phyloP scores from a whole-genome alignment of 768 basidiomycete species.

The Brasilioporus rufonigricans region DNA sequence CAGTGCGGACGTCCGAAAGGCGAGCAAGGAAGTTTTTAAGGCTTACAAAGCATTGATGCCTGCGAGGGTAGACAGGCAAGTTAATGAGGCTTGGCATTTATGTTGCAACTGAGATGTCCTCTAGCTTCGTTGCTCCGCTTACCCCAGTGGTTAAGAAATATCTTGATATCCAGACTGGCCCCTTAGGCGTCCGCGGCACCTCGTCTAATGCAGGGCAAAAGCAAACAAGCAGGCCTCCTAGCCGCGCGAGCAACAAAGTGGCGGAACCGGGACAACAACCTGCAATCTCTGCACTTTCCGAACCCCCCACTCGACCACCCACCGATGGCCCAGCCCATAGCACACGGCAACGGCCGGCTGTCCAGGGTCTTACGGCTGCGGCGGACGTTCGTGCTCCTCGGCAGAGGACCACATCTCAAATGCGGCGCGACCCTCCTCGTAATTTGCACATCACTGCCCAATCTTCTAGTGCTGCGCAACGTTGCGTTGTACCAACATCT shows the following conservation, averaged over 20 bases:
- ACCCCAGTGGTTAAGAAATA: slow-evolving; percentile 78
- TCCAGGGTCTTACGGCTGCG: neutral
- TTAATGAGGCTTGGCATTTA: slow-evolving; percentile 3
- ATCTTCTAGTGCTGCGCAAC: slow-evolving; percentile 20
- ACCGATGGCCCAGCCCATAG: neutral
- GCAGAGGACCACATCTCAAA: slow-evolving; percentile 19
- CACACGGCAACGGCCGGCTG: slow-evolving; percentile 9
- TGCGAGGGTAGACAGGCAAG: slow-evolving; percentile 61
- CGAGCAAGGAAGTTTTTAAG: slow-evolving; percentile 69
- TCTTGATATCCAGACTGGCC: slow-evolving; percentile 46
- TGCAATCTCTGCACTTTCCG: slow-evolving; percentile 9
- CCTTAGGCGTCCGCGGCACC: neutral
- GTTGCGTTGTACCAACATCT: slow-evolving; percentile 13
- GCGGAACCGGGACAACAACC: slow-evolving; percentile 8
- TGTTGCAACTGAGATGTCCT: slow-evolving; percentile 6
- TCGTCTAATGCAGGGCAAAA: slow-evolving; percentile 14
- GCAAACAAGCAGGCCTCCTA: slow-evolving; percentile 24
- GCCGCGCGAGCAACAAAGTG: slow-evolving; percentile 18
- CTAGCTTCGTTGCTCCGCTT: slow-evolving; percentile 70
- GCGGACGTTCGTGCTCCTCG: slow-evolving; percentile 12
- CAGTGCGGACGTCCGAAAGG: slow-evolving; percentile 70
- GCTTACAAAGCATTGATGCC: slow-evolving; percentile 74
- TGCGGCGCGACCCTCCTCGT: slow-evolving; percentile 16
- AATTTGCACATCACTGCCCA: slow-evolving; percentile 15
- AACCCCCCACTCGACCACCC: slow-evolving; percentile 9